Evolutionary conservation across 1,284 basidiomycete species (phyloP).

Genomic region (Trichosporon ovoides): DNA sequence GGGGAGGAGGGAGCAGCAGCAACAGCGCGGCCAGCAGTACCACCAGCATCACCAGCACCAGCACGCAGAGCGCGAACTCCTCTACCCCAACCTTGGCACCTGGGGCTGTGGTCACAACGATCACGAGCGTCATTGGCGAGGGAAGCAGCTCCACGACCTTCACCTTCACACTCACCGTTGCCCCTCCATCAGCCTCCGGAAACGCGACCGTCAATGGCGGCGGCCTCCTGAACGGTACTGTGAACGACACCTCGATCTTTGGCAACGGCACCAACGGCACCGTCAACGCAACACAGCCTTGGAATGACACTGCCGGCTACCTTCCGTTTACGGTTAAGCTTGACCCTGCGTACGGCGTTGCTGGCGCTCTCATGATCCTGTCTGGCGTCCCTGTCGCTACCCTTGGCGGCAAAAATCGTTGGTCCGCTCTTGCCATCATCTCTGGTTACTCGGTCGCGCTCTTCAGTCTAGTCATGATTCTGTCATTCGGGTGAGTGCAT

Average conservation of each 20-base stretch:
- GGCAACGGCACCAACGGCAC: conserved; percentile 30
- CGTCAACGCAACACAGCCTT: conserved; percentile 21
- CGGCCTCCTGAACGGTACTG: conserved; percentile 20
- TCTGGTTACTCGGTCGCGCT: conserved; percentile 84
- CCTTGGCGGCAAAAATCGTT: conserved; percentile 88
- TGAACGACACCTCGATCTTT: conserved; percentile 16
- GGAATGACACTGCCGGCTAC: conserved; percentile 40
- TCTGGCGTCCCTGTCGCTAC: conserved; percentile 84
- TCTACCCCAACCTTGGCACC: neutral
- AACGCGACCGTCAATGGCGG: conserved; percentile 6
- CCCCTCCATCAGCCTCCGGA: conserved; percentile 10
- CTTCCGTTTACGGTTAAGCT: conserved; percentile 60
- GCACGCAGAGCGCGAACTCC: neutral
- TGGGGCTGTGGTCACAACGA: conserved; percentile 23
- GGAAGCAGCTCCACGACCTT: conserved; percentile 27
- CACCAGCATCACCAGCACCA: conserved; percentile 1
- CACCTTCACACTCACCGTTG: conserved; percentile 39
- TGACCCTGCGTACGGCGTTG: conserved; percentile 81
- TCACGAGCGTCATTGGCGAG: conserved; percentile 32
- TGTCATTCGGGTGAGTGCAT: conserved; percentile 65
- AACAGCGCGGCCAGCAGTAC: neutral
- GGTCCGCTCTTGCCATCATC: conserved; percentile 86
- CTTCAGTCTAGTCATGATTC: conserved; percentile 78
- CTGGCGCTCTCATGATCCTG: conserved; percentile 80
- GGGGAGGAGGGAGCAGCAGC: neutral